Base-by-base conservation (phyloP, 495 filamentous ascomycete genomes). In the Entonaema liquescens region DNA sequence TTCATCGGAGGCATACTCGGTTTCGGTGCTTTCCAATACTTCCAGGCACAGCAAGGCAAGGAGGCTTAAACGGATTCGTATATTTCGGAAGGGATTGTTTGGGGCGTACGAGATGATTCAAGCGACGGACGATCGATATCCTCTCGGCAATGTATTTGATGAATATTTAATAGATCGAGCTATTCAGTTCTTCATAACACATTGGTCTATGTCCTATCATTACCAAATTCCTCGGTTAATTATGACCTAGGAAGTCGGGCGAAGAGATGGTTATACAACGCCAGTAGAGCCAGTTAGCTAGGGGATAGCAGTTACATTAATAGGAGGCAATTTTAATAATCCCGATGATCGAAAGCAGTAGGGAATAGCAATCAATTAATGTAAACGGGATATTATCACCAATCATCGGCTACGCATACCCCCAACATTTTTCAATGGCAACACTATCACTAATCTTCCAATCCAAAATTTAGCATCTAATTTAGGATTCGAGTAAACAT, bases 11-110 rank as follows among this genome's bases (percentile, higher is more conserved):
- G 87, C 69, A 81, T 88, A 25, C 74, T 90, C 75, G 95, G 92
- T 58, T 97, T 91, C 80, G 89, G 83, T 71, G 93, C 89, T 62
- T 99, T 93, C 86, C 90, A 96, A 81, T 97, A 96, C 86, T 76
- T 96, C 59, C 88, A 93, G 83, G 80, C 82, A 68, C 86, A 87
- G 73, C 81, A 83, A 78, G 84, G 71, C 68, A 79, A 79, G 59
- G 78, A 78, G 58, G 73, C 71, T 59, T 72, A 52, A 44, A 47
- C 52, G 36, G 40, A 23, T 15, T 11, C 25, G n/a, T 36, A 26
- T 19, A 25, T 52, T 68, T 62, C 23, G 49, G 50, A 17, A 15
- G 17, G 36, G 54, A 42, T 59, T 28, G 40, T 55, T 31, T 31
- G 40, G 40, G 40, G 29, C 53, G 61, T 62, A 29, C 38, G 21